These are phyloP conservation scores for Chrysoporthe deuterocubensis DNA, from an alignment of 2,329 filamentous ascomycete species.

Conservation along the genomic window DNA sequence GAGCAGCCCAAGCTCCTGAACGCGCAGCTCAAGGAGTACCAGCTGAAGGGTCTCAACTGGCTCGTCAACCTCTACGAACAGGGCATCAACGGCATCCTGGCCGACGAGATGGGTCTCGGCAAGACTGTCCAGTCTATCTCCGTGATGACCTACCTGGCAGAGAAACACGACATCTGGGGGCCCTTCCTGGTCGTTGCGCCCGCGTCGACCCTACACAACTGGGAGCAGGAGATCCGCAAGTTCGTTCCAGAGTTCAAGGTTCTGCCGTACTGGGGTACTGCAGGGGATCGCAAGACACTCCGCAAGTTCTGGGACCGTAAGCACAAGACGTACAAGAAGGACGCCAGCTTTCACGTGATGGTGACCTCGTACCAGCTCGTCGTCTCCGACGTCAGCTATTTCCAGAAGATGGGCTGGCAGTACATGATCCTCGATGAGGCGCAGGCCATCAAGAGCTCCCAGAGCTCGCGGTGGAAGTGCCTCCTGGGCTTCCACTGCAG, in stretches of 20 bases:
- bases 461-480: constrained; percentile 96
- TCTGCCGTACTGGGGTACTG: constrained; percentile 95
- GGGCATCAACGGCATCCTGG: constrained; percentile 98
- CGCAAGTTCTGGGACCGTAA: constrained; percentile 99
- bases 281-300: constrained; percentile 90
- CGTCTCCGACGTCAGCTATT: constrained; percentile 93
- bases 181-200: constrained; percentile 96
- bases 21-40: constrained; percentile 96
- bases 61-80: constrained; percentile 98
- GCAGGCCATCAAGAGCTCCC: constrained; percentile 97
- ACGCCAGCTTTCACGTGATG: constrained; percentile 93
- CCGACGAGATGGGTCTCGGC: constrained; percentile 99
- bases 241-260: constrained; percentile 96
- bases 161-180: constrained; percentile 97
- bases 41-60: constrained; percentile 99
- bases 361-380: constrained; percentile 98
- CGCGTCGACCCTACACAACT: constrained; percentile 96
- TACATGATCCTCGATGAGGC: constrained; percentile 99
- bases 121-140: constrained; percentile 99
- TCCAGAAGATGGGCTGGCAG: constrained; percentile 99
- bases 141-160: constrained; percentile 97
- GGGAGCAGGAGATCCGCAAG: constrained; percentile 96
- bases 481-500: constrained; percentile 92
- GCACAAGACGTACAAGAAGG: constrained; percentile 91
- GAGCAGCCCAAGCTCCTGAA: constrained; percentile 93